These are phyloP conservation scores for Carex cristatella DNA, from an alignment of 176 grass and related monocot genomes.

Conservation along the genomic window DNA sequence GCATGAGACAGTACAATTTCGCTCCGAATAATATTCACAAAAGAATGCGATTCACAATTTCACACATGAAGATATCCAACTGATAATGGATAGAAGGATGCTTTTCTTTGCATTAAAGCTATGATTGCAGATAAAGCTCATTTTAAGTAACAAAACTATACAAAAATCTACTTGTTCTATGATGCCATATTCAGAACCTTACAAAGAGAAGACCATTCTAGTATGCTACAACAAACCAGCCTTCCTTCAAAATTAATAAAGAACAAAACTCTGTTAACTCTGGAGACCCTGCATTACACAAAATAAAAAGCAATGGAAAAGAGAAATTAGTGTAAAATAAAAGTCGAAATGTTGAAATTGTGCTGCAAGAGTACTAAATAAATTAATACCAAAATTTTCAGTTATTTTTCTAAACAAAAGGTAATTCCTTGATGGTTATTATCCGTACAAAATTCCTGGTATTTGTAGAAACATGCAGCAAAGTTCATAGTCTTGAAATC, in stretches of 20 bases:
- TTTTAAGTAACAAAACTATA: background rate
- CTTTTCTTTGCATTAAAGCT: conserved; percentile 5
- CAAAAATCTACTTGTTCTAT: background rate
- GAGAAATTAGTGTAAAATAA: conserved; percentile 3
- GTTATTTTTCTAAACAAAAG: background rate
- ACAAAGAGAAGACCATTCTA: conserved; percentile 16
- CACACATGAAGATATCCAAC: background rate
- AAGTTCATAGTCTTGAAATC: background rate
- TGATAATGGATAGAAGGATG: background rate
- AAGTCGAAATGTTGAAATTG: background rate
- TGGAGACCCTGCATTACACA: conserved; percentile 5
- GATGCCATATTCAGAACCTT: background rate
- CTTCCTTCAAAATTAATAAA: conserved; percentile 6
- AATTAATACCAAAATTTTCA: background rate
- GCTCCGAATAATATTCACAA: background rate
- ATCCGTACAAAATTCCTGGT: background rate
- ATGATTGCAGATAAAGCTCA: background rate
- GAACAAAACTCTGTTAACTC: background rate
- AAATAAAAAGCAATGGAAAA: background rate
- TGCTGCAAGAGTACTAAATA: background rate
- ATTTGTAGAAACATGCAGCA: background rate
- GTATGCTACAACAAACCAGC: conserved; percentile 14
- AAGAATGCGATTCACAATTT: background rate
- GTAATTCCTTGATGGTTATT: background rate
- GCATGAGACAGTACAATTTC: background rate